phyloP scores from a whole-genome alignment of 2,329 filamentous ascomycete genomes.

The Epichloe scottii region DNA sequence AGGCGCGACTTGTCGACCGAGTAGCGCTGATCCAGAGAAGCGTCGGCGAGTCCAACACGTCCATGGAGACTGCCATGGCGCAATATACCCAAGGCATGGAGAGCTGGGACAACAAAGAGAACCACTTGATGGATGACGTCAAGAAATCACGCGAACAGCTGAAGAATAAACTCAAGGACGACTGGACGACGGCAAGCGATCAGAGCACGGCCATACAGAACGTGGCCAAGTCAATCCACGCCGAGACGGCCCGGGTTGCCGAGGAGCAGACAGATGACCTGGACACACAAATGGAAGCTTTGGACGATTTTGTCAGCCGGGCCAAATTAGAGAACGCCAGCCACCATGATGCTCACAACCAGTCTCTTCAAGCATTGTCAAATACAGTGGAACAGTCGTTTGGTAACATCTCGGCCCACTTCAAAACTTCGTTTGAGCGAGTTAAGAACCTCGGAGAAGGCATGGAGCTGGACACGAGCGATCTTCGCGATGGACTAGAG shows the following conservation, averaged over 20 bases:
- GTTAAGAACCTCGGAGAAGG: constrained; percentile 57
- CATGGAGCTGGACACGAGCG: constrained; percentile 46
- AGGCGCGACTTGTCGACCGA: constrained; percentile 53
- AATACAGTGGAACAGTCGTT: constrained; percentile 62
- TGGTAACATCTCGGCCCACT: constrained; percentile 54
- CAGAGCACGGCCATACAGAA: constrained; percentile 74
- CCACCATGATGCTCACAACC: constrained; percentile 58
- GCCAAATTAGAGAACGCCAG: constrained; percentile 69
- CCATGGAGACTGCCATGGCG: constrained; percentile 51
- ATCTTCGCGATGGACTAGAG: constrained; percentile 47
- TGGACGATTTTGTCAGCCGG: constrained; percentile 81
- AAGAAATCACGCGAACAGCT: constrained; percentile 62
- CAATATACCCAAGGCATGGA: constrained; percentile 62
- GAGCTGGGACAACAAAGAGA: constrained; percentile 58
- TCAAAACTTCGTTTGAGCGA: constrained; percentile 55
- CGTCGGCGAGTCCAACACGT: constrained; percentile 48
- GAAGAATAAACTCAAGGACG: constrained; percentile 71
- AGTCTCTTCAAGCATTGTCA: constrained; percentile 54
- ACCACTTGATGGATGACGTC: constrained; percentile 56
- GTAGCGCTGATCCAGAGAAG: constrained; percentile 51
- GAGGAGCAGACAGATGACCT: constrained; percentile 82
- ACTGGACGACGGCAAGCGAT: constrained; percentile 70
- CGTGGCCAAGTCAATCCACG: constrained; percentile 77
- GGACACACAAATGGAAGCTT: constrained; percentile 72
- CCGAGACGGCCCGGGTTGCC: constrained; percentile 80